Evolutionary conservation across 495 filamentous ascomycete genomes (phyloP).

Genomic region (Talaromyces nanjingensis): DNA sequence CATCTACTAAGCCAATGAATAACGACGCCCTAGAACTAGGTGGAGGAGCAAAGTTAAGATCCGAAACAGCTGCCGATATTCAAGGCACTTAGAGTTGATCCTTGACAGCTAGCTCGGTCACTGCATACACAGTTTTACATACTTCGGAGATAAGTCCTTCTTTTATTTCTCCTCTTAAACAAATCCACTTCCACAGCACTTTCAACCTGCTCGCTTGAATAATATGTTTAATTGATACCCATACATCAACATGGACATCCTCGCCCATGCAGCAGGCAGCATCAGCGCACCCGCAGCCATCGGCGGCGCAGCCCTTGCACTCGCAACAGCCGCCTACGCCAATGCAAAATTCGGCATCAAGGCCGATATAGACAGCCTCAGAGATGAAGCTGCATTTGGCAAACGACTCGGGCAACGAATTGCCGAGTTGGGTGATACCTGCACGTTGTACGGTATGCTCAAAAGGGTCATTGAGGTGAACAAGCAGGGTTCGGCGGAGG

Average conservation of each 20-base stretch:
- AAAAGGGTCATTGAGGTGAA: constrained; percentile 34
- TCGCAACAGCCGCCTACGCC: constrained; percentile 40
- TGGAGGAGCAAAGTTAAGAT: not conserved
- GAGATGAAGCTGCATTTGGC: constrained; percentile 24
- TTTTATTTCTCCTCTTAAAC: not conserved
- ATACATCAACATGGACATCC: constrained; percentile 24
- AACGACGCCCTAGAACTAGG: too few relatives aligned
- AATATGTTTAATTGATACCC: not conserved
- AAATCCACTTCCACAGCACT: not conserved
- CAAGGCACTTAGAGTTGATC: not conserved
- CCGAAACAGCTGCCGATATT: constrained; percentile 5
- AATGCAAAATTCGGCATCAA: constrained; percentile 42
- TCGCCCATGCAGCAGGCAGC: constrained; percentile 20
- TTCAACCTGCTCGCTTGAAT: not conserved
- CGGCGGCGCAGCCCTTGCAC: constrained; percentile 30
- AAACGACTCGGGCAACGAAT: constrained; percentile 33
- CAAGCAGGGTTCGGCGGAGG: constrained; percentile 26
- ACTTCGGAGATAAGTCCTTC: not conserved
- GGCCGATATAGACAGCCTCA: constrained; percentile 30
- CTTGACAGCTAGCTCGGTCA: not conserved
- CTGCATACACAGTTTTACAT: not conserved
- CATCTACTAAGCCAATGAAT: not conserved
- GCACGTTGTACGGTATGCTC: constrained; percentile 40
- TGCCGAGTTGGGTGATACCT: constrained; percentile 32
- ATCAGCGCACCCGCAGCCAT: constrained; percentile 27